These are phyloP conservation scores for Lentinus brumalis DNA, from an alignment of 768 basidiomycete species.

Conservation along the genomic window DNA sequence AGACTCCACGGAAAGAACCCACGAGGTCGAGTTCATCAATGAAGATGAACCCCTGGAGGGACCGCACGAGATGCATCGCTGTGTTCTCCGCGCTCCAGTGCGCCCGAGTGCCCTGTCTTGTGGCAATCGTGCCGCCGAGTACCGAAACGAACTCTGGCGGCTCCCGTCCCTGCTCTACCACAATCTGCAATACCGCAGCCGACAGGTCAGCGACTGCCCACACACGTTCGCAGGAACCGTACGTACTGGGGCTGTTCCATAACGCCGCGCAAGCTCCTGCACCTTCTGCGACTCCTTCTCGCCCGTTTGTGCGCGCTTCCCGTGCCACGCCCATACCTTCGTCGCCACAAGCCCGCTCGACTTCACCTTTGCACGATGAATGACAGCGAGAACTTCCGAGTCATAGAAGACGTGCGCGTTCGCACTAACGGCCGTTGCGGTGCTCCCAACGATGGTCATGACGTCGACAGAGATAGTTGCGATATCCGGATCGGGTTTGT, in stretches of 20 bases:
- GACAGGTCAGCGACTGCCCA: background rate
- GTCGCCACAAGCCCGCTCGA: constrained; percentile 68
- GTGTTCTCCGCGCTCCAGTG: constrained; percentile 84
- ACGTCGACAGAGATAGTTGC: constrained; percentile 76
- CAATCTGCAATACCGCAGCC: constrained; percentile 25
- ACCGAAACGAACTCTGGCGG: constrained; percentile 60
- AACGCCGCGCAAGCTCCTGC: constrained; percentile 70
- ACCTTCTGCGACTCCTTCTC: constrained; percentile 69
- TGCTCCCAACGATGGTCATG: constrained; percentile 56
- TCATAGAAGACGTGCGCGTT: constrained; percentile 70
- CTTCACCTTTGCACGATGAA: constrained; percentile 69
- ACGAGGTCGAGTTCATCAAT: constrained; percentile 80
- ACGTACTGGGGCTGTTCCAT: constrained; percentile 65
- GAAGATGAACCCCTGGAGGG: constrained; percentile 47
- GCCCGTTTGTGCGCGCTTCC: constrained; percentile 51
- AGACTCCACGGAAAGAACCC: constrained; percentile 23
- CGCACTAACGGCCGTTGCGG: constrained; percentile 46
- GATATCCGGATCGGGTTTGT: constrained; percentile 36
- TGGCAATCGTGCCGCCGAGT: constrained; percentile 72
- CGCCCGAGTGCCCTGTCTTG: constrained; percentile 68
- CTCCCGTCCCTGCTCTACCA: constrained; percentile 63
- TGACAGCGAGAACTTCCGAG: constrained; percentile 64
- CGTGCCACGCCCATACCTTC: constrained; percentile 78
- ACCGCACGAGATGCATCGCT: constrained; percentile 75
- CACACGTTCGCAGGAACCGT: background rate